Base-by-base conservation (phyloP, 2,329 filamentous ascomycete species). In the Westerdykella ornata region DNA sequence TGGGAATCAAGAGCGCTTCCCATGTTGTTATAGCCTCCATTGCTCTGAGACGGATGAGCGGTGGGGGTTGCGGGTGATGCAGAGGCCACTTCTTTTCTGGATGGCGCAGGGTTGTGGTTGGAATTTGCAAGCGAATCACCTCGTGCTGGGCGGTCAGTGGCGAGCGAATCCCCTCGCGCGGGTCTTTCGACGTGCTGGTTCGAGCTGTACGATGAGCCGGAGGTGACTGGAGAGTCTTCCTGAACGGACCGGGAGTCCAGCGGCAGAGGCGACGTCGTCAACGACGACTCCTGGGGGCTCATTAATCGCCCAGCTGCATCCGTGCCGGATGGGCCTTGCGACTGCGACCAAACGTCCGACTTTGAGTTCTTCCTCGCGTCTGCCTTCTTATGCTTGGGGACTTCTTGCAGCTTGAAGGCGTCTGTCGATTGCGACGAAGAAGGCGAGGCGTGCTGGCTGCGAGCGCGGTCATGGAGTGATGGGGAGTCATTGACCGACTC, bases 391-490 rank as follows among this genome's bases (percentile, higher is more conserved):
- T 73, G 77, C 64, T 81, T 84, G 0, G 88, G 86, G 1, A 84
- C 85, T 37, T 94, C 87, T 57, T 90, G 86, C 33, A 92, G 67
- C 65, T 83, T 87, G 67, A 89, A 89, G 7, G 60, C 62, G 12
- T 72, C 69, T 13, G 56, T 49, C 42, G 59, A 42, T 38, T 59
- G 56, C 16, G 64, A 52, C 4, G 56, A 46, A 7, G 61, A 52
- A 14, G 63, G 60, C 15, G 63, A 65, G 16, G 61, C 60, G 51
- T 63, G 60, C 45, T 66, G 63, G 41, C 54, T 59, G 19, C 55
- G 55, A 9, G 60, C 56, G 19, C 81, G 80, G 11, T 85, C 81
- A 37, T 57, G 56, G 19, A 55, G 52, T 11, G 56, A 50, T 16
- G 64, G 54, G 18, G 62, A 54, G 13, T 62, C 61, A 33, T 40